These are phyloP conservation scores for Flammula alnicola DNA, from an alignment of 1,284 basidiomycete species.

Conservation along the genomic window DNA sequence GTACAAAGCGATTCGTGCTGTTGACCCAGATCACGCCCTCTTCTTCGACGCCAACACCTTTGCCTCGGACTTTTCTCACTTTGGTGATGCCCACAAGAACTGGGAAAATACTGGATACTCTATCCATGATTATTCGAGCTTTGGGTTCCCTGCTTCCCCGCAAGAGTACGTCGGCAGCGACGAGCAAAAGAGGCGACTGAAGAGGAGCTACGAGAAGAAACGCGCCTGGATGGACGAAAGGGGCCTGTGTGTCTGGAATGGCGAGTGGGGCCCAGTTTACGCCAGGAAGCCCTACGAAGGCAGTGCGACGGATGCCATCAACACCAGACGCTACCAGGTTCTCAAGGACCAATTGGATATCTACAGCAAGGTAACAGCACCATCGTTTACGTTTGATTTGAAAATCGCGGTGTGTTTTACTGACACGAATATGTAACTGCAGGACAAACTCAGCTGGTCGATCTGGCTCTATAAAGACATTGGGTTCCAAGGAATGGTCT, in stretches of 20 bases:
- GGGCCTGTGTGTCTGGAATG: conserved; percentile 77
- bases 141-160: conserved; percentile 70
- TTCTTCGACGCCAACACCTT: conserved; percentile 81
- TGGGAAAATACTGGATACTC: conserved; percentile 75
- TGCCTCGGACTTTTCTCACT: conserved; percentile 75
- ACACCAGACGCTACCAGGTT: conserved; percentile 65
- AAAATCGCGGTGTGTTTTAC: not conserved
- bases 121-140: conserved; percentile 76
- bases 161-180: conserved; percentile 58
- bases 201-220: conserved; percentile 68
- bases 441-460: conserved; percentile 77
- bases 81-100: conserved; percentile 56
- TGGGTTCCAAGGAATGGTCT: conserved; percentile 85
- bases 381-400: not conserved
- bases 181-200: conserved; percentile 57
- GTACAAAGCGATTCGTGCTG: conserved; percentile 62
- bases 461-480: conserved; percentile 91
- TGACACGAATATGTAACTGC: conserved; percentile 2
- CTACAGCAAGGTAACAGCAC: conserved; percentile 57
- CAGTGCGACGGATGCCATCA: conserved; percentile 62
- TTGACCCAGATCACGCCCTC: conserved; percentile 70
- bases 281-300: conserved; percentile 64
- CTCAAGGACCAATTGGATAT: conserved; percentile 77
- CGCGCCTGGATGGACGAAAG: conserved; percentile 71
- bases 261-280: conserved; percentile 74